Conservation (phyloP, 1,284 basidiomycete genomes). For the Tremellales sp. region DNA sequence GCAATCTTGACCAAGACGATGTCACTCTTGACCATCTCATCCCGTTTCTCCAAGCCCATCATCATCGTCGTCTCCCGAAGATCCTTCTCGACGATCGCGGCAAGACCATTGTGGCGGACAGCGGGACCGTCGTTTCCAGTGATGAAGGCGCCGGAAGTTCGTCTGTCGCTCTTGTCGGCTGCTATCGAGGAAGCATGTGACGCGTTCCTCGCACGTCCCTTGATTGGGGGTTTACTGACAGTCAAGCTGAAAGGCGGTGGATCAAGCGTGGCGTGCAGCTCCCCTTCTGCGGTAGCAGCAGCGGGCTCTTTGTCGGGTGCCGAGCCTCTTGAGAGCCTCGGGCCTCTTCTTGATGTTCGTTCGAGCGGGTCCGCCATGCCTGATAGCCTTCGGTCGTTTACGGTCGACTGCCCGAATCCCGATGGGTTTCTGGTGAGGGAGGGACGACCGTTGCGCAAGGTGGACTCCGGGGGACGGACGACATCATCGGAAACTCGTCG, state of each 20-base stretch:
- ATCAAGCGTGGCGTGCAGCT: slow-evolving; percentile 31
- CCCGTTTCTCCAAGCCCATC: slow-evolving; percentile 39
- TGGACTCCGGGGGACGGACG: slow-evolving; percentile 13
- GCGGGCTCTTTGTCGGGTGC: slow-evolving; percentile 3
- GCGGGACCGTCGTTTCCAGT: slow-evolving; percentile 59
- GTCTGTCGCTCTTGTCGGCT: slow-evolving; percentile 20
- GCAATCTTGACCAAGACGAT: slow-evolving; percentile 37
- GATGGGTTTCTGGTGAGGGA: slow-evolving; percentile 27
- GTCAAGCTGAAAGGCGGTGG: slow-evolving; percentile 40
- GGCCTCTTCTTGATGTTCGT: slow-evolving; percentile 25
- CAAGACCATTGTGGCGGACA: background rate
- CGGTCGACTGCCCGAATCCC: slow-evolving; percentile 14
- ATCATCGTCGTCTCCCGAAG: slow-evolving; percentile 48
- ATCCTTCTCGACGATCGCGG: slow-evolving; percentile 23
- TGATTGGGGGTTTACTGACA: background rate
- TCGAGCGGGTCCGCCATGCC: slow-evolving; percentile 29
- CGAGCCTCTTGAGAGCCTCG: slow-evolving; percentile 27
- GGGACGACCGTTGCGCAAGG: slow-evolving; percentile 12
- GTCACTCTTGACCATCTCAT: slow-evolving; percentile 32
- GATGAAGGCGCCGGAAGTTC: slow-evolving; percentile 16
- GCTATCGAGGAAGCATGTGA: slow-evolving; percentile 2
- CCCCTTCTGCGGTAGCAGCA: slow-evolving; percentile 14
- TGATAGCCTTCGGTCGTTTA: slow-evolving; percentile 16
- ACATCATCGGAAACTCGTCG: slow-evolving; percentile 7
- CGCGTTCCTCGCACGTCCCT: background rate